Evolutionary conservation across 2,329 filamentous ascomycete species (phyloP).

Genomic region (Penicillium sp.): DNA sequence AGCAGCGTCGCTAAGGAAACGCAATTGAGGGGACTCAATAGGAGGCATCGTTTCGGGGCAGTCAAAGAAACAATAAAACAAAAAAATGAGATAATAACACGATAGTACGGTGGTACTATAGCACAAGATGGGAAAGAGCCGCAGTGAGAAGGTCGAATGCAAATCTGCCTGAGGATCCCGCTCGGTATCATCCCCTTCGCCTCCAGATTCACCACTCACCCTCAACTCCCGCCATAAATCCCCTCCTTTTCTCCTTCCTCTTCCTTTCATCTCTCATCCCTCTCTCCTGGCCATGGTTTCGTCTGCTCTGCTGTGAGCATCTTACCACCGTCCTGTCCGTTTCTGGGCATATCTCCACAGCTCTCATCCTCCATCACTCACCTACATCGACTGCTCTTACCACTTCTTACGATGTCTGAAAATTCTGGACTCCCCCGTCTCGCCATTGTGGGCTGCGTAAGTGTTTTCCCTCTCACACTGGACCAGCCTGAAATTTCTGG

Average conservation of each 20-base stretch:
- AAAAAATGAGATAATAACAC: neutral
- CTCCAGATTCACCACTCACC: neutral
- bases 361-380: neutral
- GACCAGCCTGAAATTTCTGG: neutral
- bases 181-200: neutral
- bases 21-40: slow-evolving; percentile 27
- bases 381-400: neutral
- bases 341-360: neutral
- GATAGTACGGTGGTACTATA: neutral
- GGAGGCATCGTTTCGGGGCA: slow-evolving; percentile 18
- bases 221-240: neutral
- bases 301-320: neutral
- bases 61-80: neutral
- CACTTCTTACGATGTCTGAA: slow-evolving; percentile 4
- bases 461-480: slow-evolving; percentile 31
- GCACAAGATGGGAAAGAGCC: neutral
- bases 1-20: slow-evolving; percentile 40
- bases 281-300: neutral
- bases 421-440: slow-evolving; percentile 55
- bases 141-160: too few relatives aligned
- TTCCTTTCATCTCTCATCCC: neutral
- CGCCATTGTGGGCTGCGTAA: slow-evolving; percentile 82
- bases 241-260: neutral
- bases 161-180: neutral
- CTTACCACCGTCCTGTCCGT: neutral